Base-by-base conservation (phyloP, 1,284 basidiomycete species). In the Pascua sp. region DNA sequence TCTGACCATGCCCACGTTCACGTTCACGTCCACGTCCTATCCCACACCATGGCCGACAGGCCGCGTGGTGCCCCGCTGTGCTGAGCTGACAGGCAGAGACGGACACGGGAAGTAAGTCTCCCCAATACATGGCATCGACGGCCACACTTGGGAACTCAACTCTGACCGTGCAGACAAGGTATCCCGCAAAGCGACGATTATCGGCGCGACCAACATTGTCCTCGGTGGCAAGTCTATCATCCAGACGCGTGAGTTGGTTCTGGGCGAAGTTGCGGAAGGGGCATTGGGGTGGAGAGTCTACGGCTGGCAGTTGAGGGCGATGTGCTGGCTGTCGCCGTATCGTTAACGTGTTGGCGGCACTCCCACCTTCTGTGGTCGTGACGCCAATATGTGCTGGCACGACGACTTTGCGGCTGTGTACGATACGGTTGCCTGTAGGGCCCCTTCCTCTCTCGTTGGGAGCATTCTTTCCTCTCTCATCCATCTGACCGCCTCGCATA, bases 191-290 rank as follows among this genome's bases (percentile, higher is more conserved):
- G 91, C 92, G 10, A 87, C 86, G n/a, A 97, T 98, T 66, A 85
- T 88, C 45, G 96, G 96, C 10, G 91, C 93, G 8, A 88, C 92
- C 71, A 97, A 98, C 73, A 98, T 98, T 72, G 91, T 98, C 59
- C 85, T 99, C 3, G 92, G 91, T 40, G 96, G 95, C 43, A 98
- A 98, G 79, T 95, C 91, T 5, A 91, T 98, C 73, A 95, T 99
- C 55, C 88, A 93, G 12, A 88, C 85, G 51, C 84, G 85, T 55
- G 41, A 49, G 68, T 55, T 13, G 17, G 10, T 42, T 15, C 24
- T 51, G 42, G 24, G 66, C 46, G 17, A 36, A 32, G 24, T 32
- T 32, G 24, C 7, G 24, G 4, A 32, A 32, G 24, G 24, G 24
- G 24, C n/a, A 32, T 32, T n/a, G n/a, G n/a, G n/a, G 40, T 9